Conservation (phyloP, 331 rosid species). For the Ulmus americana region DNA sequence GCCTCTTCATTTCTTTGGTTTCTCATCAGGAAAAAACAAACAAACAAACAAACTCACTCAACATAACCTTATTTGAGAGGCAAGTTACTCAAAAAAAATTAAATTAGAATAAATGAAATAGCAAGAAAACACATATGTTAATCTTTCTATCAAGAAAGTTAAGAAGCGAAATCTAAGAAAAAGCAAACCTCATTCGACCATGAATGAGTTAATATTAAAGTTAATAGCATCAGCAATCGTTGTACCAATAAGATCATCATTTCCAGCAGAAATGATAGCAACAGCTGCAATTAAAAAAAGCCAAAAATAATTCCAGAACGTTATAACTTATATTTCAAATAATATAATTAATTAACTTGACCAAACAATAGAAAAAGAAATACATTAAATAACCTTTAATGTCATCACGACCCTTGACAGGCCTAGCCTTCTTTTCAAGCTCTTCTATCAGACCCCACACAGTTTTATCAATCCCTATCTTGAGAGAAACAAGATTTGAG, state of each 20-base stretch:
- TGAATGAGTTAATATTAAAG: neutral
- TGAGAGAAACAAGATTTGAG: constrained; percentile 89
- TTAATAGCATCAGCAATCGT: constrained; percentile 93
- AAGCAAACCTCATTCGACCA: neutral
- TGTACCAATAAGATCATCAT: constrained; percentile 79
- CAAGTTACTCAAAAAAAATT: neutral
- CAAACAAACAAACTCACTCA: too few relatives aligned
- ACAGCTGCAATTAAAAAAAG: constrained; percentile 46
- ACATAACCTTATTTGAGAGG: too few relatives aligned
- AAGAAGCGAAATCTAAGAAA: neutral
- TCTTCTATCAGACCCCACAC: constrained; percentile 62
- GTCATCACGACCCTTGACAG: constrained; percentile 86
- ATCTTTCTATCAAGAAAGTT: neutral
- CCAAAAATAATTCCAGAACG: neutral
- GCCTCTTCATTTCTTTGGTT: too few relatives aligned
- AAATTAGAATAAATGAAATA: neutral
- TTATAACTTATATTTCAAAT: neutral
- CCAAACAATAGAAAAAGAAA: neutral
- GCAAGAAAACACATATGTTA: neutral
- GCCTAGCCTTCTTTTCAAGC: constrained; percentile 79
- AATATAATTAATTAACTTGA: too few relatives aligned
- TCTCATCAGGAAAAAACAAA: too few relatives aligned
- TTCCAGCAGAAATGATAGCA: constrained; percentile 92
- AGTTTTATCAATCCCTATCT: constrained; percentile 88
- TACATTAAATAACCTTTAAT: constrained; percentile 49